These are phyloP conservation scores for Claviceps sp. DNA, from an alignment of 2,329 filamentous ascomycete genomes.

Conservation along the genomic window DNA sequence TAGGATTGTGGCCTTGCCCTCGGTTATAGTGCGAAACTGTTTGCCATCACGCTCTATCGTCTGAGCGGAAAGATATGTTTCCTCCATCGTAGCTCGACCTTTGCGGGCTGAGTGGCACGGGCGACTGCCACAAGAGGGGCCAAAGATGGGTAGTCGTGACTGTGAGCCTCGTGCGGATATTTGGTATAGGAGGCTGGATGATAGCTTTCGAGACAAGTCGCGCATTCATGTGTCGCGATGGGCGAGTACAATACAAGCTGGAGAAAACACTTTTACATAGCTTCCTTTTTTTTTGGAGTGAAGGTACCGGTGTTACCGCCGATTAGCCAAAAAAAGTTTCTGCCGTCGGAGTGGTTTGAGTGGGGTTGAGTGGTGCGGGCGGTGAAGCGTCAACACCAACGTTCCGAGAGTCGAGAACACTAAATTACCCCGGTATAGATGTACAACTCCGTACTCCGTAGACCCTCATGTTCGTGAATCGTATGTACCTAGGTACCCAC, in stretches of 20 bases:
- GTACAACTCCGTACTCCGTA: no score
- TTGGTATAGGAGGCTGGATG: not conserved
- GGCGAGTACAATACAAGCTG: not conserved
- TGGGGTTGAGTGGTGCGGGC: constrained; percentile 5
- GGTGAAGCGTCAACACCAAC: constrained; percentile 6
- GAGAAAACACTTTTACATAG: not conserved
- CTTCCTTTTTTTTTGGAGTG: not conserved
- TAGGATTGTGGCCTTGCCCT: constrained; percentile 44
- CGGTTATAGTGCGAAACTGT: constrained; percentile 37
- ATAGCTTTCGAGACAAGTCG: not conserved
- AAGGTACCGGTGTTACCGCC: constrained; percentile 1
- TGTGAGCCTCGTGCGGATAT: not conserved
- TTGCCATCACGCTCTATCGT: constrained; percentile 27
- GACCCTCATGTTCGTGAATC: not conserved
- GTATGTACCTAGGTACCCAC: not conserved
- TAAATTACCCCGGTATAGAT: not conserved
- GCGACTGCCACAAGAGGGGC: constrained; percentile 1
- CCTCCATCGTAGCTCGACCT: constrained; percentile 7
- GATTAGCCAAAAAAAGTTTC: no score
- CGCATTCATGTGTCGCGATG: not conserved
- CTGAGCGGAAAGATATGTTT: constrained; percentile 8
- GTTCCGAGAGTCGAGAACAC: no score
- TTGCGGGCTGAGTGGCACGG: constrained; percentile 1
- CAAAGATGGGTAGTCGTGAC: not conserved
- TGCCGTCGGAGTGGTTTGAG: no score